These are phyloP conservation scores for Chrysoporthe austroafricana DNA, from an alignment of 2,329 filamentous ascomycete species.

Conservation along the genomic window DNA sequence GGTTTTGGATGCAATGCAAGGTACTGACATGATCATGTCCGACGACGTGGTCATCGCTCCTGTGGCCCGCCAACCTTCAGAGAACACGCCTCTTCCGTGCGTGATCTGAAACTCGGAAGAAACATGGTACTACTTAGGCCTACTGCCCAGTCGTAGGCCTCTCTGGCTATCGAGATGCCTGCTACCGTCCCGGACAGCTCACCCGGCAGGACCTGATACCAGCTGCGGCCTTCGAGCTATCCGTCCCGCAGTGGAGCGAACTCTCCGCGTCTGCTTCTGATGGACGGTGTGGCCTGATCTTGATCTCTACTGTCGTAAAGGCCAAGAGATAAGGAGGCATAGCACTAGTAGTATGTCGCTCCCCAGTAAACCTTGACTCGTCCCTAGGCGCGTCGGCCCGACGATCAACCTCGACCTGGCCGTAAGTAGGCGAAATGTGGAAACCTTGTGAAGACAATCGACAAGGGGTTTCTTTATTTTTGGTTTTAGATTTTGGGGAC, in stretches of 20 bases:
- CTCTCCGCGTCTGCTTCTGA: not conserved
- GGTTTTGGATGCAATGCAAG: not conserved
- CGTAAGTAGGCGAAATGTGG: not conserved
- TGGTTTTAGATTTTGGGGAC: not conserved
- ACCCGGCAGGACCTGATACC: not conserved
- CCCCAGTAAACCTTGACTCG: not conserved
- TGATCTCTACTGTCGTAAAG: not conserved
- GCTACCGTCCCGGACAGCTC: not conserved
- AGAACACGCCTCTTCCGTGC: not conserved
- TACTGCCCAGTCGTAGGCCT: not conserved
- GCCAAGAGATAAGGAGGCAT: conserved; percentile 2
- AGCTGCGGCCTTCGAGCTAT: not conserved
- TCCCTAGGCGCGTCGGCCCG: conserved; percentile 2
- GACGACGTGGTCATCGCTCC: conserved; percentile 2
- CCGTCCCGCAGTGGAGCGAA: not conserved
- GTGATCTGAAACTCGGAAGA: not conserved
- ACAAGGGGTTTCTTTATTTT: not conserved
- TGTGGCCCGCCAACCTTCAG: not conserved
- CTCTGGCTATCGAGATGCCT: not conserved
- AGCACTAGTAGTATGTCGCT: conserved; percentile 1
- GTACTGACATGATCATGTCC: not conserved
- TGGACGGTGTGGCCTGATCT: not conserved
- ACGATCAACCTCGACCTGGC: not conserved
- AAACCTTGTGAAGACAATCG: not conserved
- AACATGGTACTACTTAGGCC: not conserved